phyloP scores from a whole-genome alignment of 495 filamentous ascomycete genomes.

The Penicillium soppii region DNA sequence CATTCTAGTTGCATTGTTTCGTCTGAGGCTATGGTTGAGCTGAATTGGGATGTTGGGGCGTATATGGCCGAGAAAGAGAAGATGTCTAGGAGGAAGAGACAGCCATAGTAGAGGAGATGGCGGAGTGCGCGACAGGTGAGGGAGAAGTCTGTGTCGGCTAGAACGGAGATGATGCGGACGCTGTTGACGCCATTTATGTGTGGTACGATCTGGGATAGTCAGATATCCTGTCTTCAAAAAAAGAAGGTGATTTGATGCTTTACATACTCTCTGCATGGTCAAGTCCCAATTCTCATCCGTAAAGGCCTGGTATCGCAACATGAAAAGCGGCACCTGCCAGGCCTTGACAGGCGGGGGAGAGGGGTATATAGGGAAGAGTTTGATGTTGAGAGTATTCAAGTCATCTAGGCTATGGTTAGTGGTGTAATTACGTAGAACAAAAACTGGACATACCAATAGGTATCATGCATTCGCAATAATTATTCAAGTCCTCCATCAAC shows the following conservation, averaged over 20 bases:
- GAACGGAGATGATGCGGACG: slow-evolving; percentile 76
- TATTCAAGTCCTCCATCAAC: slow-evolving; percentile 91
- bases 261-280: slow-evolving; percentile 68
- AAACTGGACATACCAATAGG: slow-evolving; percentile 64
- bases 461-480: slow-evolving; percentile 97
- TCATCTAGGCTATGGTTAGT: slow-evolving; percentile 59
- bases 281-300: slow-evolving; percentile 90
- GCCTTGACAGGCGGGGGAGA: slow-evolving; percentile 73
- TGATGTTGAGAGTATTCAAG: slow-evolving; percentile 93
- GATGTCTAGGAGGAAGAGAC: slow-evolving; percentile 81
- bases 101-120: slow-evolving; percentile 89
- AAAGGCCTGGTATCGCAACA: slow-evolving; percentile 70
- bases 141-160: slow-evolving; percentile 80
- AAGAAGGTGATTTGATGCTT: background rate
- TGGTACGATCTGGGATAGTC: slow-evolving; percentile 57
- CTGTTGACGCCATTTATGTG: slow-evolving; percentile 89
- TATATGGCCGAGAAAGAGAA: slow-evolving; percentile 93
- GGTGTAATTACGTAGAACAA: background rate
- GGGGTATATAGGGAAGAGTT: slow-evolving; percentile 82
- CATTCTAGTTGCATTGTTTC: slow-evolving; percentile 81
- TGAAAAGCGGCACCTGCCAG: slow-evolving; percentile 89
- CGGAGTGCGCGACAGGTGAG: slow-evolving; percentile 80
- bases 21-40: slow-evolving; percentile 66
- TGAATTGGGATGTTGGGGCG: slow-evolving; percentile 74
- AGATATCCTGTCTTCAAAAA: background rate